Percentiles rank a stretch among this genome's conserved stretches.
Evolutionary conservation across 2,329 filamentous ascomycete genomes (phyloP).

Genomic region (Apiospora hydei): DNA sequence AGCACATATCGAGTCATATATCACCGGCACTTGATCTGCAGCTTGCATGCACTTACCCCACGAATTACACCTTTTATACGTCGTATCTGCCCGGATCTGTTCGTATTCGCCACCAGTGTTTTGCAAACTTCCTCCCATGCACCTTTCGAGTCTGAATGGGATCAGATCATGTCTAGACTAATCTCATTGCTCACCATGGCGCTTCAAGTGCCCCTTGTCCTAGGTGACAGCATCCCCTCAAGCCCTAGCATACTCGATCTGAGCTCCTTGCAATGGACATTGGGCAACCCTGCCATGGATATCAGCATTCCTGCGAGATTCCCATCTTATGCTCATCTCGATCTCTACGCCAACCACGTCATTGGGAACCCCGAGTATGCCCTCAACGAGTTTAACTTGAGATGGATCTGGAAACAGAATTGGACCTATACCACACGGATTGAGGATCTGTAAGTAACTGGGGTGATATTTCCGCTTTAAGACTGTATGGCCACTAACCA

Average conservation of each 20-base stretch:
- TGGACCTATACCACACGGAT: conserved; percentile 68
- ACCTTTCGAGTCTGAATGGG: neutral
- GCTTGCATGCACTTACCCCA: neutral
- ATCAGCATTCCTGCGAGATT: conserved; percentile 61
- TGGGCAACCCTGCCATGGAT: conserved; percentile 53
- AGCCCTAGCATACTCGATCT: conserved; percentile 42
- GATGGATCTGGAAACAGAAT: conserved; percentile 64
- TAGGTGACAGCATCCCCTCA: neutral
- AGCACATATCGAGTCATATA: neutral
- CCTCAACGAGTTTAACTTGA: conserved; percentile 65
- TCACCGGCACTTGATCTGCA: neutral
- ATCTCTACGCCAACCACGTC: conserved; percentile 59
- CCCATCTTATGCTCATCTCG: conserved; percentile 66
- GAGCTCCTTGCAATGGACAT: conserved; percentile 50
- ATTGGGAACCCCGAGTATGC: conserved; percentile 62
- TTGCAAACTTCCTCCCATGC: neutral
- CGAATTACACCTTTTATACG: neutral
- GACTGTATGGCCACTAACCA: conserved; percentile 41
- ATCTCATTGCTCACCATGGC: neutral
- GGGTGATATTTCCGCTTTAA: conserved; percentile 31
- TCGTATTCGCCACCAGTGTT: neutral
- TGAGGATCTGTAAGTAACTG: conserved; percentile 45
- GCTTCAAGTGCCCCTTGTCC: neutral
- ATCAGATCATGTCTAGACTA: neutral
- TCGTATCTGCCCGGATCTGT: neutral